Evolutionary conservation across 2,329 filamentous ascomycete species (phyloP).

Genomic region (Cladosporium velox): DNA sequence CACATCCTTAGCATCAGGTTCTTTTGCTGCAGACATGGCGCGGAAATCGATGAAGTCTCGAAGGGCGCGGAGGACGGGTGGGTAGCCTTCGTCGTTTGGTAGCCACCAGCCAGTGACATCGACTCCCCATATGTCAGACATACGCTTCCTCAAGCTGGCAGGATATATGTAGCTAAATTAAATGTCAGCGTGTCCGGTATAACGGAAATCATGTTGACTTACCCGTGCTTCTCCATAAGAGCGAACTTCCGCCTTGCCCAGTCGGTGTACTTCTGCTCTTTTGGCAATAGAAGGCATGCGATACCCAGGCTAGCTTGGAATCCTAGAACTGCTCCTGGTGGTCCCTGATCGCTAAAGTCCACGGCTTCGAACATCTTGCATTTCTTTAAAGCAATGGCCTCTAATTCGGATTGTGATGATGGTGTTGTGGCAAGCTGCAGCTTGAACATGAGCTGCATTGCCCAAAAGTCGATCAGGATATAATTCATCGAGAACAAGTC

Average conservation of each 20-base stretch:
- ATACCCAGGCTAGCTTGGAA: conserved; percentile 77
- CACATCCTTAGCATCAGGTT: conserved; percentile 26
- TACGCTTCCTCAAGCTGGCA: conserved; percentile 68
- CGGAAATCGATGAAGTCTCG: conserved; percentile 67
- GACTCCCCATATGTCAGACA: conserved; percentile 74
- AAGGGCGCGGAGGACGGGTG: conserved; percentile 71
- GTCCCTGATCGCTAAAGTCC: conserved; percentile 68
- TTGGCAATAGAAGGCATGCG: conserved; percentile 75
- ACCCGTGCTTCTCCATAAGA: conserved; percentile 76
- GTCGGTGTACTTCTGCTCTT: conserved; percentile 68
- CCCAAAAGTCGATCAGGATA: conserved; percentile 74
- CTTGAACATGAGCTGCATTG: conserved; percentile 77
- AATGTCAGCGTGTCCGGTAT: conserved; percentile 22
- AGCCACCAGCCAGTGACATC: conserved; percentile 86
- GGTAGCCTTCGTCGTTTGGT: conserved; percentile 75
- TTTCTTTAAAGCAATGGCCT: conserved; percentile 64
- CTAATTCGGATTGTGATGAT: conserved; percentile 48
- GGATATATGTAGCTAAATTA: conserved; percentile 77
- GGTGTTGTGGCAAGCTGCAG: conserved; percentile 65
- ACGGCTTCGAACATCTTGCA: conserved; percentile 75
- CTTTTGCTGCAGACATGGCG: conserved; percentile 29
- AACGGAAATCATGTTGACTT: conserved; percentile 38
- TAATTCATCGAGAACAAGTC: conserved; percentile 75
- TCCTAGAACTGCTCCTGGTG: conserved; percentile 69
- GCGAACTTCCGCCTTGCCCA: conserved; percentile 83